Conservation (phyloP, 176 grass and related monocot species). For the Hordeum vulgare region DNA sequence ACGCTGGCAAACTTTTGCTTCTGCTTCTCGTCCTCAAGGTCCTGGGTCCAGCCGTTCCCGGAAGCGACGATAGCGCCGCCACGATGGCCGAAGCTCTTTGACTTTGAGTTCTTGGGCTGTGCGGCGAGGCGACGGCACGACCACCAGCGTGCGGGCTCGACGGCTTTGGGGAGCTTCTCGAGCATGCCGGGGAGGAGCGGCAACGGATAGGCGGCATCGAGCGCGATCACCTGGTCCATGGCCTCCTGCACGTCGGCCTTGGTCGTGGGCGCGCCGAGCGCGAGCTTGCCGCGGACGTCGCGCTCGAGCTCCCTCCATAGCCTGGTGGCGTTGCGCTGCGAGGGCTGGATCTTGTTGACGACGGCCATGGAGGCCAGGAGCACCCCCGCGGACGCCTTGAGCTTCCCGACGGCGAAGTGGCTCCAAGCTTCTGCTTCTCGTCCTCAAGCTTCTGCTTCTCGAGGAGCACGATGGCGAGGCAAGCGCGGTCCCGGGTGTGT, state of each 20-base stretch:
- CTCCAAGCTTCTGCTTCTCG: too few relatives aligned
- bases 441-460: too few relatives aligned
- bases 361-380: slow-evolving; percentile 44
- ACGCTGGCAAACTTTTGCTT: too few relatives aligned
- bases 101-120: not conserved
- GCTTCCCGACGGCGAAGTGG: too few relatives aligned
- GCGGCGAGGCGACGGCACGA: not conserved
- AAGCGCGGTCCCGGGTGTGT: too few relatives aligned
- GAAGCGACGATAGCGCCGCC: not conserved
- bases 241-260: slow-evolving; percentile 7
- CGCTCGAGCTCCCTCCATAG: slow-evolving; percentile 48
- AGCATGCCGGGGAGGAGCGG: not conserved
- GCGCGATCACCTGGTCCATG: not conserved
- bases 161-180: slow-evolving; percentile 41
- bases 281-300: slow-evolving; percentile 2
- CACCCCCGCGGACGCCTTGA: slow-evolving; percentile 18
- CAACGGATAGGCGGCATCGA: not conserved
- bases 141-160: slow-evolving; percentile 49
- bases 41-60: slow-evolving; percentile 44
- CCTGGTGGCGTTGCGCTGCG: slow-evolving; percentile 53
- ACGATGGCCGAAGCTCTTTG: not conserved
- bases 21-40: slow-evolving; percentile 52
- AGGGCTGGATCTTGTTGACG: slow-evolving; percentile 51
- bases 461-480: too few relatives aligned
- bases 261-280: too few relatives aligned